Evolutionary conservation across 2,329 filamentous ascomycete genomes (phyloP).

Genomic region (Pseudonectria buxi): DNA sequence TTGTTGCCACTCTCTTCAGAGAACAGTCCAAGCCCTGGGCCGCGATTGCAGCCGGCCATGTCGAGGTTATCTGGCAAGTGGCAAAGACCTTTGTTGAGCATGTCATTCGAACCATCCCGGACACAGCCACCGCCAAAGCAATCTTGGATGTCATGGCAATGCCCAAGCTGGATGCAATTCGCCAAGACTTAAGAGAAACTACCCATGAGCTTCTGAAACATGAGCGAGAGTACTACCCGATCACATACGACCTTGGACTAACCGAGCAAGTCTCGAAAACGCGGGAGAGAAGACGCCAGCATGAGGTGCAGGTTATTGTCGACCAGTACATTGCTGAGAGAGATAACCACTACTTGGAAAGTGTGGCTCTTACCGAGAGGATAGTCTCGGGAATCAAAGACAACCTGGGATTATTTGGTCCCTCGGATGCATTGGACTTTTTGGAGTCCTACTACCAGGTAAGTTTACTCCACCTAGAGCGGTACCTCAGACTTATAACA

Average conservation of each 20-base stretch:
- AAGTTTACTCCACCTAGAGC: not conserved
- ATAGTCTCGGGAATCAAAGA: constrained; percentile 1
- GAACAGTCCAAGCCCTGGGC: constrained; percentile 53
- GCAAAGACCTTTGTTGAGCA: constrained; percentile 4
- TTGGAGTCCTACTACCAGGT: constrained; percentile 37
- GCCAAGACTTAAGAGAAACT: constrained; percentile 31
- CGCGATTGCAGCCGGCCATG: constrained; percentile 28
- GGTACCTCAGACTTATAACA: no score
- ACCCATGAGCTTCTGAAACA: constrained; percentile 36
- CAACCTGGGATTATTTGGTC: constrained; percentile 25
- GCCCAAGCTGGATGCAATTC: constrained; percentile 12
- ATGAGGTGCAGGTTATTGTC: constrained; percentile 1
- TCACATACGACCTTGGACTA: constrained; percentile 48
- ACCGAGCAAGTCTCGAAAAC: constrained; percentile 29
- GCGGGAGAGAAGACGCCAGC: constrained; percentile 8
- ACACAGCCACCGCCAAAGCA: constrained; percentile 5
- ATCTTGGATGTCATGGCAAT: constrained; percentile 12
- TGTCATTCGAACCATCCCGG: constrained; percentile 9
- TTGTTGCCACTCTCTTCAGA: constrained; percentile 53
- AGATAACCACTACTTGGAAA: not conserved
- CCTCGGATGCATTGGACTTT: constrained; percentile 29
- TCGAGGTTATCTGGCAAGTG: constrained; percentile 9
- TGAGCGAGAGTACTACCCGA: constrained; percentile 39
- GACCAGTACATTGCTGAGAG: constrained; percentile 2
- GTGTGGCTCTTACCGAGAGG: not conserved